Conservation (phyloP, 2,329 filamentous ascomycete genomes). For the Talaromyces sp. region DNA sequence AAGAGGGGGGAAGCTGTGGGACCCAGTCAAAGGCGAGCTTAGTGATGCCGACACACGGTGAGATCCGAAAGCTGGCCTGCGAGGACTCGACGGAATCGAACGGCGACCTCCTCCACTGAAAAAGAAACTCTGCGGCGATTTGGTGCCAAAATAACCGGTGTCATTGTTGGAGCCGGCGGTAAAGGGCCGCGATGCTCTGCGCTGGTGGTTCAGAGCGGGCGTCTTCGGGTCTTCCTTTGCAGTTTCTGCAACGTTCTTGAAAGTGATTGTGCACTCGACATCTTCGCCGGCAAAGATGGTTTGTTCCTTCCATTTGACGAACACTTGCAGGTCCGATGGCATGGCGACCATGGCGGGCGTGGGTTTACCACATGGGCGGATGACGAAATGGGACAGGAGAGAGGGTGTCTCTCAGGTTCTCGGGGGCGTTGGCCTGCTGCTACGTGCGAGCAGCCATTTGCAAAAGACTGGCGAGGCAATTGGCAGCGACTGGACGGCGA, state of each 20-base stretch:
- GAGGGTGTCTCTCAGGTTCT: conserved; percentile 8
- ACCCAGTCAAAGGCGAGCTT: conserved; percentile 33
- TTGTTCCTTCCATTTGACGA: conserved; percentile 89
- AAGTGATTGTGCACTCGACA: conserved; percentile 91
- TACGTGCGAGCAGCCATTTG: conserved; percentile 13
- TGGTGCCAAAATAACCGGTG: conserved; percentile 35
- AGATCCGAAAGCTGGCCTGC: conserved; percentile 21
- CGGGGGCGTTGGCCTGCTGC: conserved; percentile 23
- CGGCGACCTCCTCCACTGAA: conserved; percentile 32
- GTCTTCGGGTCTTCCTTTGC: conserved; percentile 25
- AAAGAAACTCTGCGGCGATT: conserved; percentile 28
- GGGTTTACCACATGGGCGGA: conserved; percentile 27
- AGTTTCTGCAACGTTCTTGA: conserved; percentile 70
- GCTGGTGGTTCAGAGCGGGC: conserved; percentile 25
- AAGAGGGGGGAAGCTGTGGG: conserved; percentile 37
- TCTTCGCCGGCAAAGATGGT: conserved; percentile 96
- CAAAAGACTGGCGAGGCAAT: background rate
- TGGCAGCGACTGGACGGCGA: background rate
- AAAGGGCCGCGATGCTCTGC: conserved; percentile 33
- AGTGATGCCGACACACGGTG: conserved; percentile 38
- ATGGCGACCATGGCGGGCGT: conserved; percentile 29
- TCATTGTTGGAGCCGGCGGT: conserved; percentile 25
- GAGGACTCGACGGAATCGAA: conserved; percentile 29
- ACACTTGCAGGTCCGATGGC: conserved; percentile 81
- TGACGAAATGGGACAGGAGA: conserved; percentile 15